Conservation (phyloP, 441 rosid species). For the Gossypium schwendimanii region DNA sequence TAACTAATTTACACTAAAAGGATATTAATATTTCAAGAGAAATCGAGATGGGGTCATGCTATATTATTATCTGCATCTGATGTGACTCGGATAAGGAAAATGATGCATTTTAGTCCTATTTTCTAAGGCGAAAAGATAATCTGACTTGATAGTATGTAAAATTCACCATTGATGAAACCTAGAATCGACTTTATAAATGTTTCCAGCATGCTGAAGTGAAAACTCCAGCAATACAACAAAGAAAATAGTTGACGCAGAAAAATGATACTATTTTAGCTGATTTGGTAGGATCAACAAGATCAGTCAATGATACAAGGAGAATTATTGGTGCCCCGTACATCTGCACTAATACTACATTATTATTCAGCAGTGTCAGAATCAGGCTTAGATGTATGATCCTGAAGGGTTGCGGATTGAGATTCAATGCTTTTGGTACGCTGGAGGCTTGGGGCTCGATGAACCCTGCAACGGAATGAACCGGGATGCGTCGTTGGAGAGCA, state of each 20-base stretch:
- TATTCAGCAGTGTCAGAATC: constrained; percentile 7
- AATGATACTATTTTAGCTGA: background rate
- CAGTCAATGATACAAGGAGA: background rate
- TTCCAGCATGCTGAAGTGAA: background rate
- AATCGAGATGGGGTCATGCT: background rate
- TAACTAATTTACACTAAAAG: background rate
- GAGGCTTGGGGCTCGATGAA: constrained; percentile 44
- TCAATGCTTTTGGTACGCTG: constrained; percentile 41
- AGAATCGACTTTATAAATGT: background rate
- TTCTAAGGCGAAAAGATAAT: background rate
- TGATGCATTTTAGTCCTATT: background rate
- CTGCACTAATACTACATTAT: background rate
- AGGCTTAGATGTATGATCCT: constrained; percentile 15
- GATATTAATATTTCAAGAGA: background rate
- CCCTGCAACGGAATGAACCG: constrained; percentile 54
- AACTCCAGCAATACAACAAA: background rate
- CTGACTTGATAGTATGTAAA: background rate
- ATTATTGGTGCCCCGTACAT: constrained; percentile 10
- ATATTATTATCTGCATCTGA: background rate
- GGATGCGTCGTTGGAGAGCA: constrained; percentile 57
- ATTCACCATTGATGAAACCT: background rate
- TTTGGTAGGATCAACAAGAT: background rate
- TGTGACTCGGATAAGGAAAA: background rate
- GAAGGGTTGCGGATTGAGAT: constrained; percentile 9
- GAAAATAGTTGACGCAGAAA: background rate